These are phyloP conservation scores for Ascochyta koolunga DNA, from an alignment of 2,329 filamentous ascomycete species.

Conservation along the genomic window DNA sequence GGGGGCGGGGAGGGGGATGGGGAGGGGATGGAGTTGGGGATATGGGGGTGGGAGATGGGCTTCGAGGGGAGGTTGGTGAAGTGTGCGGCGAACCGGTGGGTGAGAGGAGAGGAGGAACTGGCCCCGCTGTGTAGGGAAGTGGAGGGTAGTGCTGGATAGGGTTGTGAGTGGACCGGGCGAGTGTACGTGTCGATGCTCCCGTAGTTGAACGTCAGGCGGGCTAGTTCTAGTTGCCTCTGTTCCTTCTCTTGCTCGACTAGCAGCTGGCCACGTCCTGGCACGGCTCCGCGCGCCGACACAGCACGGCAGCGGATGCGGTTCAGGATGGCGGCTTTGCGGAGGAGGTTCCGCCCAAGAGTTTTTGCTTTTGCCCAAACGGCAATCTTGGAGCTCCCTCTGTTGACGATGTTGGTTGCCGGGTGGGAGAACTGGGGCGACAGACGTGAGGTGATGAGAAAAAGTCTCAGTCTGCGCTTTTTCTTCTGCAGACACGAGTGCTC, in stretches of 20 bases:
- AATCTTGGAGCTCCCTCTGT: conserved; percentile 61
- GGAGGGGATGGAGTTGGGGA: conserved; percentile 30
- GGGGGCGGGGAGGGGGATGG: conserved; percentile 18
- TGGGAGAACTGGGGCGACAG: conserved; percentile 72
- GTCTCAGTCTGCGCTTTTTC: conserved; percentile 72
- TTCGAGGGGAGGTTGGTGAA: conserved; percentile 25
- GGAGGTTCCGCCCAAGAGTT: conserved; percentile 56
- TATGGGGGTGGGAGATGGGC: conserved; percentile 13
- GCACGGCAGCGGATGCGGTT: conserved; percentile 62
- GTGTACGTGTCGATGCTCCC: conserved; percentile 43
- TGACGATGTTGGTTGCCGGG: conserved; percentile 72
- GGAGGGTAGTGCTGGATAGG: conserved; percentile 22
- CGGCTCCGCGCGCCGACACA: conserved; percentile 25
- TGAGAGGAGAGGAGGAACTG: conserved; percentile 27
- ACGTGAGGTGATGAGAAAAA: conserved; percentile 69
- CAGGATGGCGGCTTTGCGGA: conserved; percentile 70
- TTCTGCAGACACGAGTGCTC: conserved; percentile 56
- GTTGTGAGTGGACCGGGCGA: conserved; percentile 27
- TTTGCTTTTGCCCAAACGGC: conserved; percentile 56
- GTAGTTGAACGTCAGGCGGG: conserved; percentile 37
- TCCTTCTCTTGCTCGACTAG: conserved; percentile 41
- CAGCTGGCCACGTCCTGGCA: conserved; percentile 23
- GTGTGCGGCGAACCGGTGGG: conserved; percentile 21
- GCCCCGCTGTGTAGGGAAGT: conserved; percentile 18
- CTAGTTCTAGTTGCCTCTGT: conserved; percentile 40